These are phyloP conservation scores for Fusarium algeriense DNA, from an alignment of 2,329 filamentous ascomycete species.

Conservation along the genomic window DNA sequence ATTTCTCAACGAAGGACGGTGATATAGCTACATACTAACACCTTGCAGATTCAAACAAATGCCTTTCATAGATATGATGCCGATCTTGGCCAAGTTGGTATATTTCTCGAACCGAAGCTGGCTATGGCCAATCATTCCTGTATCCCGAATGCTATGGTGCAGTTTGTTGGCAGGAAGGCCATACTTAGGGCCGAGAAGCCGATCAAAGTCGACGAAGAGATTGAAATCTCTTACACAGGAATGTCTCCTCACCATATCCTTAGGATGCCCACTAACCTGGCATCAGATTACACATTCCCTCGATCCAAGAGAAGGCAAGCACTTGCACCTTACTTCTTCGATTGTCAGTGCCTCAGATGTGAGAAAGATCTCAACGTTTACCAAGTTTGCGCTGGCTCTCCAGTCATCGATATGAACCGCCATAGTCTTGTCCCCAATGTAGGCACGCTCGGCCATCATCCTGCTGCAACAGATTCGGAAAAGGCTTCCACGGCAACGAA, in stretches of 20 bases:
- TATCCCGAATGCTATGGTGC: slow-evolving; percentile 69
- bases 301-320: slow-evolving; percentile 57
- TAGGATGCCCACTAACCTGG: background rate
- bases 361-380: slow-evolving; percentile 65
- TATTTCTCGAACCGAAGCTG: slow-evolving; percentile 67
- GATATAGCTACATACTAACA: slow-evolving; percentile 1
- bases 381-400: slow-evolving; percentile 60
- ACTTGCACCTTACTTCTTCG: slow-evolving; percentile 65
- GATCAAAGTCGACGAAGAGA: slow-evolving; percentile 66
- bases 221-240: slow-evolving; percentile 73
- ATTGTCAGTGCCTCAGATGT: slow-evolving; percentile 65
- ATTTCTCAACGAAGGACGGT: slow-evolving; percentile 2
- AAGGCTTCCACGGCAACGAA: slow-evolving; percentile 34
- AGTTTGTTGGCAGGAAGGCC: slow-evolving; percentile 65
- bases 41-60: slow-evolving; percentile 68
- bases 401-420: slow-evolving; percentile 58
- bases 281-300: slow-evolving; percentile 62
- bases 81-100: slow-evolving; percentile 64
- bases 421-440: slow-evolving; percentile 60
- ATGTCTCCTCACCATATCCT: background rate
- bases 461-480: slow-evolving; percentile 38
- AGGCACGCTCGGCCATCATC: slow-evolving; percentile 46
- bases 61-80: slow-evolving; percentile 68
- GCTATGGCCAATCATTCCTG: slow-evolving; percentile 75
- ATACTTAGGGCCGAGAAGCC: slow-evolving; percentile 62